Conservation (phyloP, 176 grass and related monocot species). For the Juncus inflexus region DNA sequence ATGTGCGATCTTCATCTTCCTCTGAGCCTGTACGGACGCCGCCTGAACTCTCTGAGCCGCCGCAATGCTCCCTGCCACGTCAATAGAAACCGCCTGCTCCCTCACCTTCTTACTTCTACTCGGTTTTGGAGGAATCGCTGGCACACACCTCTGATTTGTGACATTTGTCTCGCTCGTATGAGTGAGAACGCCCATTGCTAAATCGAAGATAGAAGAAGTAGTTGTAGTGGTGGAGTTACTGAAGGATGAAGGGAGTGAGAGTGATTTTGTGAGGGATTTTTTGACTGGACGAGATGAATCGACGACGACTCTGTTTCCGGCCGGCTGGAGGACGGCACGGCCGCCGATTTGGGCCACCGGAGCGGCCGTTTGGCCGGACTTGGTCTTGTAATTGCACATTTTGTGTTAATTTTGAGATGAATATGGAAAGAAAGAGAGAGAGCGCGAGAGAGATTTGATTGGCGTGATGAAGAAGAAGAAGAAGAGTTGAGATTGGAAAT, state of each 20-base stretch:
- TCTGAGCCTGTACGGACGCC: constrained; percentile 69
- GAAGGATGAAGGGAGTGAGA: constrained; percentile 24
- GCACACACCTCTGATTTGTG: constrained; percentile 3
- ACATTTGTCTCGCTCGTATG: not conserved
- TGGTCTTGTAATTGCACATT: constrained; percentile 89
- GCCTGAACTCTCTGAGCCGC: constrained; percentile 74
- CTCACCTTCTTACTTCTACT: constrained; percentile 7
- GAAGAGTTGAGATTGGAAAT: constrained; percentile 21
- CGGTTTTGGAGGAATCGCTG: not conserved
- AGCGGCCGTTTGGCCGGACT: constrained; percentile 30
- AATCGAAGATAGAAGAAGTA: not conserved
- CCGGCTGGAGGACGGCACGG: constrained; percentile 75
- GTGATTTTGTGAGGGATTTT: constrained; percentile 81
- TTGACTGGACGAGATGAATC: constrained; percentile 52
- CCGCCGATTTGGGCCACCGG: constrained; percentile 56
- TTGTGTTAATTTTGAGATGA: not conserved
- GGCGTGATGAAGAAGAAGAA: not conserved
- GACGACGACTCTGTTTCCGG: constrained; percentile 67
- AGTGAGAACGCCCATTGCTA: no score
- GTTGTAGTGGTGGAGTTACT: constrained; percentile 10
- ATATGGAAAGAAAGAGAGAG: not conserved
- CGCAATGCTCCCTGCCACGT: constrained; percentile 65
- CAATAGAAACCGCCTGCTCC: constrained; percentile 23
- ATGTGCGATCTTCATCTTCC: constrained; percentile 84
- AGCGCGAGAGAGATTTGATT: not conserved